Conservation (phyloP, 164 flowering plant species). For the Nymphaea thermarum region DNA sequence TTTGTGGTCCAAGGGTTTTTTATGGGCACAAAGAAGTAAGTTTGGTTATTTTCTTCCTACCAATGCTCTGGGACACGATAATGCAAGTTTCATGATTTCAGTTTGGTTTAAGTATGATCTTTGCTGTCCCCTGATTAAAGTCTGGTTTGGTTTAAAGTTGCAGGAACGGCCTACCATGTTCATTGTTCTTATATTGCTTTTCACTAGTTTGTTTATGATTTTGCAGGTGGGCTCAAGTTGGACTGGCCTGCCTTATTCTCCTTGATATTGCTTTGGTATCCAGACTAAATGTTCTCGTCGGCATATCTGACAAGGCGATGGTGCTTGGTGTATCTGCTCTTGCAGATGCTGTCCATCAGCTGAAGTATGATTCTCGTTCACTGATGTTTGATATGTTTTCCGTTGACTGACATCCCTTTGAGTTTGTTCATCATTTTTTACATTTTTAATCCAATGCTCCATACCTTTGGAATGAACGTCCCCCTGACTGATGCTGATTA, state of each 20-base stretch:
- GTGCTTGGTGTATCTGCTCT: slow-evolving; percentile 85
- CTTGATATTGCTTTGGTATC: slow-evolving; percentile 62
- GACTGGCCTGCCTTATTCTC: slow-evolving; percentile 35
- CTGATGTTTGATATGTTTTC: neutral
- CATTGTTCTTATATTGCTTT: neutral
- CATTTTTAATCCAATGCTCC: too few relatives aligned
- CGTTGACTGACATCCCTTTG: too few relatives aligned
- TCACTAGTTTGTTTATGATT: neutral
- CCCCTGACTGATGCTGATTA: too few relatives aligned
- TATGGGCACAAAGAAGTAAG: neutral
- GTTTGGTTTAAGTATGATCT: too few relatives aligned
- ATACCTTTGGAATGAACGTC: too few relatives aligned
- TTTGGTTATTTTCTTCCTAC: neutral
- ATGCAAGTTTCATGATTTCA: too few relatives aligned
- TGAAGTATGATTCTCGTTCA: slow-evolving; percentile 43
- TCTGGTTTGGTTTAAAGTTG: neutral
- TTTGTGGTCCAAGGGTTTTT: neutral
- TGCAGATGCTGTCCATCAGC: slow-evolving; percentile 74
- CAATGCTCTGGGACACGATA: neutral
- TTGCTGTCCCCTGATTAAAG: neutral
- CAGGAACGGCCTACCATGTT: neutral
- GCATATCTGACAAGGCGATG: slow-evolving; percentile 68
- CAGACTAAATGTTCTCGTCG: slow-evolving; percentile 37
- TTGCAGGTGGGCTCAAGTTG: slow-evolving; percentile 72
- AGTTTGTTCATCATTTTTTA: too few relatives aligned